phyloP scores from a whole-genome alignment of 768 basidiomycete species.

The Galerina sulciceps region DNA sequence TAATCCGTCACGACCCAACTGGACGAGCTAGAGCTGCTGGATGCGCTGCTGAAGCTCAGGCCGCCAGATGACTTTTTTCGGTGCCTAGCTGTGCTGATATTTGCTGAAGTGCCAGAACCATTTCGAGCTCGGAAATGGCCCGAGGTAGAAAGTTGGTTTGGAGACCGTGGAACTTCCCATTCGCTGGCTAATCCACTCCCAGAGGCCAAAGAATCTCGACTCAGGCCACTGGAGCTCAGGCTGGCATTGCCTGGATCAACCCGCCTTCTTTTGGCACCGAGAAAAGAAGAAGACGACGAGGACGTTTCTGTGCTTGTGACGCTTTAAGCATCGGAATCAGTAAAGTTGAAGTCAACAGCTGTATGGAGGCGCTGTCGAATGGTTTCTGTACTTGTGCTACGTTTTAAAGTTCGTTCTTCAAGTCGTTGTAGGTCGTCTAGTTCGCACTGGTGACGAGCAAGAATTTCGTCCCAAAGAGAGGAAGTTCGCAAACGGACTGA shows the following conservation, averaged over 20 bases:
- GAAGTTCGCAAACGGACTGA: slow-evolving; percentile 31
- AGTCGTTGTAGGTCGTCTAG: slow-evolving; percentile 56
- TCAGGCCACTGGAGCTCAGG: neutral
- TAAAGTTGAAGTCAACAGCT: neutral
- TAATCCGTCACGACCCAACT: slow-evolving; percentile 10
- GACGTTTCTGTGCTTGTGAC: slow-evolving; percentile 8
- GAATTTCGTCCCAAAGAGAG: slow-evolving; percentile 66
- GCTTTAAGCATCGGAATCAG: slow-evolving; percentile 11
- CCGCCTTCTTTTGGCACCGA: neutral
- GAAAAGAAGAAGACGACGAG: neutral
- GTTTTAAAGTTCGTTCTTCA: slow-evolving; percentile 45
- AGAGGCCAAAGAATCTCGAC: neutral
- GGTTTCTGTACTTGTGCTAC: slow-evolving; percentile 47
- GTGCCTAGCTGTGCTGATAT: neutral
- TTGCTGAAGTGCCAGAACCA: neutral
- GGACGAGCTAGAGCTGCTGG: slow-evolving; percentile 2
- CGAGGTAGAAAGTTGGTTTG: neutral
- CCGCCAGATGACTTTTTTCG: slow-evolving; percentile 4
- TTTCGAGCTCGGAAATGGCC: neutral
- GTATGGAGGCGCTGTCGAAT: slow-evolving; percentile 27
- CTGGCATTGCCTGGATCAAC: neutral
- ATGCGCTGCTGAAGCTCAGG: slow-evolving; percentile 9
- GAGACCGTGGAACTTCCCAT: neutral
- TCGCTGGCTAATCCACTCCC: neutral
- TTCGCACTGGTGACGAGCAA: slow-evolving; percentile 60